These are phyloP conservation scores for Coniochaeta sp. DNA, from an alignment of 2,329 filamentous ascomycete species.

Conservation along the genomic window DNA sequence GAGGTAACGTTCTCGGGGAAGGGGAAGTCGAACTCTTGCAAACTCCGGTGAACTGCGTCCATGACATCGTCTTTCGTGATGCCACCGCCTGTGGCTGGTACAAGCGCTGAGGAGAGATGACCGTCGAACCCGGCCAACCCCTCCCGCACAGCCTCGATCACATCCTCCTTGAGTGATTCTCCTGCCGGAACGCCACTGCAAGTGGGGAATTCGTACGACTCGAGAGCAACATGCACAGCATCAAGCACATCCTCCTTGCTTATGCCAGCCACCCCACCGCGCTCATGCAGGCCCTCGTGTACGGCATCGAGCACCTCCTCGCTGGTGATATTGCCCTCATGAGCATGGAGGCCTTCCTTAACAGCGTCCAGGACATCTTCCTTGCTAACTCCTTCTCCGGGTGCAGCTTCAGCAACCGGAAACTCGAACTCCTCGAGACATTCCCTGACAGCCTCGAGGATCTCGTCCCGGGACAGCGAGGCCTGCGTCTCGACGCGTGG, in stretches of 20 bases:
- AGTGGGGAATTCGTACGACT: conserved; percentile 17
- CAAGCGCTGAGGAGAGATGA: not conserved
- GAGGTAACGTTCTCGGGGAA: not conserved
- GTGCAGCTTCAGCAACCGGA: conserved; percentile 51
- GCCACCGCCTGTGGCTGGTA: conserved; percentile 1
- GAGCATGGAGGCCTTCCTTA: conserved; percentile 46
- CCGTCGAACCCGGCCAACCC: conserved; percentile 2
- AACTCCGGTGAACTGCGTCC: conserved; percentile 14
- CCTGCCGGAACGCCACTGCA: not conserved
- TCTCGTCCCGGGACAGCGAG: conserved; percentile 70
- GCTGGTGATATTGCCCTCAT: conserved; percentile 4
- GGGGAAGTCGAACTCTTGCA: conserved; percentile 25
- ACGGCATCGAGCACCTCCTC: conserved; percentile 18
- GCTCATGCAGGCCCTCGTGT: conserved; percentile 12
- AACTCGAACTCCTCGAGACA: conserved; percentile 82
- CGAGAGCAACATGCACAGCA: conserved; percentile 15
- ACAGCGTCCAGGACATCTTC: conserved; percentile 60
- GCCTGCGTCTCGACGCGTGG: conserved; percentile 65
- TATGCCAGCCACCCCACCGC: conserved; percentile 8
- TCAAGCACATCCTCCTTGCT: conserved; percentile 8
- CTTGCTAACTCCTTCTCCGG: conserved; percentile 46
- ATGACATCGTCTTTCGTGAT: conserved; percentile 11
- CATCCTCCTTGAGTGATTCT: conserved; percentile 11
- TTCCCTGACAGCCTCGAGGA: conserved; percentile 76
- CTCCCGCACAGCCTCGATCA: conserved; percentile 16